Percentiles rank a stretch among this genome's conserved stretches.
Conservation (phyloP, 192 early-diverging fungal species). For the Coemansia reversa region DNA sequence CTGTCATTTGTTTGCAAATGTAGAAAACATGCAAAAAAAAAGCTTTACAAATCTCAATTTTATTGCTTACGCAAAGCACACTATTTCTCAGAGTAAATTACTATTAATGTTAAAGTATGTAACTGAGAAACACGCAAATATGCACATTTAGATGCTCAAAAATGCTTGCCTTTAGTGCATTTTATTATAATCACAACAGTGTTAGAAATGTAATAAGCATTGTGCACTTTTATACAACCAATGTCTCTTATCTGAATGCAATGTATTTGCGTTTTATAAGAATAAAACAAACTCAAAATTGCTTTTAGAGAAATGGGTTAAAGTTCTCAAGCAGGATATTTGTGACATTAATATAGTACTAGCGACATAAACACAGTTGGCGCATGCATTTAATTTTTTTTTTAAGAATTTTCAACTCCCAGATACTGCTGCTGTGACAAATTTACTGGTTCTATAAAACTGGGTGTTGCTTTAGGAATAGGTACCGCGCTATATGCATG, state of each 20-base stretch:
- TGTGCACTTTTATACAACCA: not conserved
- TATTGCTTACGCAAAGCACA: not conserved
- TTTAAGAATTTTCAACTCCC: not conserved
- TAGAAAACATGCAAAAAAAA: not conserved
- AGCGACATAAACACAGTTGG: not conserved
- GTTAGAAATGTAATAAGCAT: not conserved
- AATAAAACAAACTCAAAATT: not conserved
- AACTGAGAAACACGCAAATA: not conserved
- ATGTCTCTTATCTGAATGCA: not conserved
- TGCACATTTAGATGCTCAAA: not conserved
- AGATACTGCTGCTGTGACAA: not conserved
- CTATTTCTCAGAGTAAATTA: not conserved
- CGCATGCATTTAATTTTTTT: not conserved
- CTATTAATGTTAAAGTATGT: not conserved
- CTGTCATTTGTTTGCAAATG: not conserved
- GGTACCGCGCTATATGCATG: not conserved
- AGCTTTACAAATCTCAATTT: not conserved
- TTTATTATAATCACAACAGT: not conserved
- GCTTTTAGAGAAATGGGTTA: not conserved
- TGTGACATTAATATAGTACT: not conserved
- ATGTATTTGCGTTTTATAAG: not conserved
- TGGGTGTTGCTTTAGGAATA: not conserved
- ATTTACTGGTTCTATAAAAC: not conserved
- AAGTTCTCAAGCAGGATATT: not conserved
- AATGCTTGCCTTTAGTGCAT: not conserved